Evolutionary conservation across 140 eudicot species (phyloP).

Genomic region (Senecio squalidus): DNA sequence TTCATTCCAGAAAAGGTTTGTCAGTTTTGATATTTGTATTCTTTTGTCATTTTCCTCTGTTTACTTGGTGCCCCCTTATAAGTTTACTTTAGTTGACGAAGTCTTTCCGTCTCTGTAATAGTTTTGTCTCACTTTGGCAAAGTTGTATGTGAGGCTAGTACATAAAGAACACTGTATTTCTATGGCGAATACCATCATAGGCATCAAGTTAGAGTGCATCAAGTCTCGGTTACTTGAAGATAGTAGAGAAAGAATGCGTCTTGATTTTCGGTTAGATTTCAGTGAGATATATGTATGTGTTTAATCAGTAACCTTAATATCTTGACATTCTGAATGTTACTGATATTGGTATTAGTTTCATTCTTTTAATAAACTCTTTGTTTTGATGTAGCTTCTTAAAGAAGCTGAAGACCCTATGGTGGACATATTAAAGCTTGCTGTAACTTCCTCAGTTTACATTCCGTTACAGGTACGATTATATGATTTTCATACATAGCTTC

Average conservation of each 20-base stretch:
- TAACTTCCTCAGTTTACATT: conserved; percentile 68
- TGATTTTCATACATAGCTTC: conserved; percentile 12
- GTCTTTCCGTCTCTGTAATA: conserved; percentile 26
- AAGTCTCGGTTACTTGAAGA: conserved; percentile 81
- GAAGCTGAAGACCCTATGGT: conserved; percentile 65
- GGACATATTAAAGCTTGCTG: conserved; percentile 82
- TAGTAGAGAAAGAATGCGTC: conserved; percentile 81
- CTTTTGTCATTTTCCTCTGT: neutral
- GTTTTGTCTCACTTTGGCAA: conserved; percentile 68
- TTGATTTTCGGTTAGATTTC: conserved; percentile 86
- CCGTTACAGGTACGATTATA: conserved; percentile 71
- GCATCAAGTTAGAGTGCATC: conserved; percentile 68
- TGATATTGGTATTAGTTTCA: conserved; percentile 1
- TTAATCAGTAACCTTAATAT: conserved; percentile 6
- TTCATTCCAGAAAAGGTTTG: conserved; percentile 88
- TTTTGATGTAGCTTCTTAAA: conserved; percentile 64
- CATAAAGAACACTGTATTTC: conserved; percentile 62
- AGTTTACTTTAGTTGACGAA: neutral
- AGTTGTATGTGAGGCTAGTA: conserved; percentile 63
- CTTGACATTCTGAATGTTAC: conserved; percentile 8
- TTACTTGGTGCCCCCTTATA: neutral
- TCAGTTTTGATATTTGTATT: neutral
- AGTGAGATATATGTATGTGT: conserved; percentile 93
- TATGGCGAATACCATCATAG: conserved; percentile 82
- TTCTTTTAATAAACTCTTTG: conserved; percentile 12